Evolutionary conservation across 495 filamentous ascomycete genomes (phyloP).

Genomic region (Haplographium delicatum): DNA sequence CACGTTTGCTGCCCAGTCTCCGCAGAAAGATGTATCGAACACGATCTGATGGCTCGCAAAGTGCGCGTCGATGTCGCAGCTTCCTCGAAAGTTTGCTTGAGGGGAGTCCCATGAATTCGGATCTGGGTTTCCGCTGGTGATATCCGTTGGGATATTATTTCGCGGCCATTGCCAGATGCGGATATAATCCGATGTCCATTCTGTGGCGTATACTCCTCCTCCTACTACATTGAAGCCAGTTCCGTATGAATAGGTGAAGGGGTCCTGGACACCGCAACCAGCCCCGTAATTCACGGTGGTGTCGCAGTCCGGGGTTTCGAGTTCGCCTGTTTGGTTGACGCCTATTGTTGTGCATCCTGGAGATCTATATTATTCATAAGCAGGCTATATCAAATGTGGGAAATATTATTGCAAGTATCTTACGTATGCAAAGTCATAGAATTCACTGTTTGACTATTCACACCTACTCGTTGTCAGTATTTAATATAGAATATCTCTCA

Average conservation of each 20-base stretch:
- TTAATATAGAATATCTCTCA: neutral
- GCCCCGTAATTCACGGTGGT: constrained; percentile 10
- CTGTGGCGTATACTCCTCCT: constrained; percentile 65
- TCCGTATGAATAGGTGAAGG: constrained; percentile 42
- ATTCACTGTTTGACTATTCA: constrained; percentile 58
- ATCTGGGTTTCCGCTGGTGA: constrained; percentile 46
- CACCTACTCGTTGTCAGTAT: constrained; percentile 42
- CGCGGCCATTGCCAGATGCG: constrained; percentile 66
- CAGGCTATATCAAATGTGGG: neutral
- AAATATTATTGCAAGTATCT: neutral
- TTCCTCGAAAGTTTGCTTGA: constrained; percentile 16
- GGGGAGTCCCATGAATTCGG: constrained; percentile 57
- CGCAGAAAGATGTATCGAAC: constrained; percentile 82
- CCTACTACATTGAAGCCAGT: constrained; percentile 54
- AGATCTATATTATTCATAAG: constrained; percentile 1
- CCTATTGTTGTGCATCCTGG: constrained; percentile 37
- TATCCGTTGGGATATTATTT: neutral
- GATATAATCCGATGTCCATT: constrained; percentile 57
- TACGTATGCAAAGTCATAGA: constrained; percentile 69
- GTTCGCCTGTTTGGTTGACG: constrained; percentile 40
- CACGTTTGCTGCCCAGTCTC: constrained; percentile 72
- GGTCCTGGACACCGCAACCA: constrained; percentile 4
- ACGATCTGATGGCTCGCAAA: constrained; percentile 70
- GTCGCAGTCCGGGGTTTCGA: constrained; percentile 35
- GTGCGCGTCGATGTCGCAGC: constrained; percentile 43